Conservation (phyloP, 2,329 filamentous ascomycete species). For the Metarhizium brunneum region DNA sequence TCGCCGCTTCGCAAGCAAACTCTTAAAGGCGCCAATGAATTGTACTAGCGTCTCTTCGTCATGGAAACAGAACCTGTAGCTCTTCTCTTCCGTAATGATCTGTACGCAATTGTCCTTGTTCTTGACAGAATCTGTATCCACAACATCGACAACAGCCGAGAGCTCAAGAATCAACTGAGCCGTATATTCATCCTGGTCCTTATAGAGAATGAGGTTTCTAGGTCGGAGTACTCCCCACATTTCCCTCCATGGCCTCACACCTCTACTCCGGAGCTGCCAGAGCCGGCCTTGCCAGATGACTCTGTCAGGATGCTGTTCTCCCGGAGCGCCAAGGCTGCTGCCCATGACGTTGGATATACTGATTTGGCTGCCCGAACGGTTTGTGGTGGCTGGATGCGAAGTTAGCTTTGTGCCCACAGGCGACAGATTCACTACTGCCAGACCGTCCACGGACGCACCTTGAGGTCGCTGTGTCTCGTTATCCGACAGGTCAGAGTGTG, state of each 20-base stretch:
- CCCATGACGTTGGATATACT: conserved; percentile 32
- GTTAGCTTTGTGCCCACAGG: conserved; percentile 1
- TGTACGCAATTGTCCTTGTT: conserved; percentile 85
- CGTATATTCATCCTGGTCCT: conserved; percentile 84
- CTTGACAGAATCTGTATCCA: conserved; percentile 80
- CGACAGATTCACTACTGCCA: conserved; percentile 22
- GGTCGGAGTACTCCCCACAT: conserved; percentile 87
- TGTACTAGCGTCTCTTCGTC: conserved; percentile 76
- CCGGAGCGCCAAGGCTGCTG: conserved; percentile 16
- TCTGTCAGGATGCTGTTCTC: conserved; percentile 65
- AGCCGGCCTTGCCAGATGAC: conserved; percentile 94
- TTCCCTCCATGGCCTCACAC: conserved; percentile 88
- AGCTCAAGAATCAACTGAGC: conserved; percentile 76
- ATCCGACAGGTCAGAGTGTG: conserved; percentile 83
- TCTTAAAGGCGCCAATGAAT: conserved; percentile 88
- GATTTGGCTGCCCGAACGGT: conserved; percentile 52
- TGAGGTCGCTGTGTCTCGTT: conserved; percentile 39
- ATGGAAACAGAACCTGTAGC: conserved; percentile 64
- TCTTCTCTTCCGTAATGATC: conserved; percentile 88
- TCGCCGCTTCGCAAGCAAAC: conserved; percentile 61
- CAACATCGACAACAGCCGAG: conserved; percentile 72
- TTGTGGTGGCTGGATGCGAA: conserved; percentile 15
- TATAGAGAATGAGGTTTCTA: conserved; percentile 81
- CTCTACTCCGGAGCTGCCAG: conserved; percentile 70
- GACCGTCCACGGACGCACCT: conserved; percentile 43